Base-by-base conservation (phyloP, 176 grass and related monocot genomes). In the Aechmea fasciata region DNA sequence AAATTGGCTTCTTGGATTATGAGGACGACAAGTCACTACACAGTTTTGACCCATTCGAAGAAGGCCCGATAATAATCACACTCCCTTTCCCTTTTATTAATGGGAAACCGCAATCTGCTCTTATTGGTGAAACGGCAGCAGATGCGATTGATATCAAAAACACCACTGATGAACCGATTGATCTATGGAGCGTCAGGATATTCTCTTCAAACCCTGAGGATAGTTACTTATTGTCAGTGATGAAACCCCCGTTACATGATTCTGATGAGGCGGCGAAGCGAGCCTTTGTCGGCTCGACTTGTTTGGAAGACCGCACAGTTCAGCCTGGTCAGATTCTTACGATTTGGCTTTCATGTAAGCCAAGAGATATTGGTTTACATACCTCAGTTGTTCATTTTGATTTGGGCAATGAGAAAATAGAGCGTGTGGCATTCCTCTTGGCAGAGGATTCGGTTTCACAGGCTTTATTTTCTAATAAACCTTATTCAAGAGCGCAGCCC, bases 141-240 rank as follows among this genome's bases (percentile, higher is more conserved):
- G 83, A 87, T 52, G 69, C 71, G 26, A 90, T 97, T 67, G 64
- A 10, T 15, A 82, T 87, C 50, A 52, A 64, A 66, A 97, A 92
- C 62, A 97, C 79, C 74, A 92, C 74, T 51, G 3, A 63, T 14
- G 92, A 89, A 50, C 77, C 86, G 53, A 51, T 87, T 28, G 76
- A 85, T 22, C 47, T 92, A 29, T 97, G 93, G 89, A 86, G 86
- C 71, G 78, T 92, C 17, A 92, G 81, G 75, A 92, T 97, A 49
- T 97, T 92, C 77, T 87, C 83, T 52, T 92, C 93, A 17, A 92
- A 85, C 66, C 93, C 86, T 20, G 86, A 97, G 81, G 89, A 92
- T 29, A 92, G 86, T 66, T 97, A 68, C 74, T 64, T 85, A 6
- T 73, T 97, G 51, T 92, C 93, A 26, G 75, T 92, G 68, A 97